Evolutionary conservation across 2,329 filamentous ascomycete genomes (phyloP).

Genomic region (Talaromyces funiculosus): DNA sequence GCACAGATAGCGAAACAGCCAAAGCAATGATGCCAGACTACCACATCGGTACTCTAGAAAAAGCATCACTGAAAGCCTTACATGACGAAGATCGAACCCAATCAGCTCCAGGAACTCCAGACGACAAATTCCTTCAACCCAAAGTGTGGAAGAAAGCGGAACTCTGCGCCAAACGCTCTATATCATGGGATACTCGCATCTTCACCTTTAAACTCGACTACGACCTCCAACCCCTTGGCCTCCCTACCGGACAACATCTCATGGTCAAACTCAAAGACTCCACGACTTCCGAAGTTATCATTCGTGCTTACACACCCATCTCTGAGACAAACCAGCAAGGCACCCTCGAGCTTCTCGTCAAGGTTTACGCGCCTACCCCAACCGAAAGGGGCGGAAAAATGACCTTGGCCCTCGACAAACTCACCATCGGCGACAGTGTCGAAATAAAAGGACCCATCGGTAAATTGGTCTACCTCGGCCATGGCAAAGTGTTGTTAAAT

Average conservation of each 20-base stretch:
- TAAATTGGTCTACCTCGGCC: constrained; percentile 72
- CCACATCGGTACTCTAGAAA: constrained; percentile 73
- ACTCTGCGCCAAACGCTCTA: constrained; percentile 60
- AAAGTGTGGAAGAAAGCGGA: constrained; percentile 68
- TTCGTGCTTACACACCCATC: constrained; percentile 81
- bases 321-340: constrained; percentile 60
- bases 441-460: constrained; percentile 87
- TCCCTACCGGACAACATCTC: constrained; percentile 80
- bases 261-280: constrained; percentile 71
- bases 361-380: constrained; percentile 65
- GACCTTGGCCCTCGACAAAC: constrained; percentile 69
- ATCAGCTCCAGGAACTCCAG: constrained; percentile 38
- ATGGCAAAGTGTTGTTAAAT: constrained; percentile 58
- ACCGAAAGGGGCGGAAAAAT: constrained; percentile 65
- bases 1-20: constrained; percentile 79
- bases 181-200: constrained; percentile 74
- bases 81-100: constrained; percentile 41
- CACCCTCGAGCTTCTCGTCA: constrained; percentile 68
- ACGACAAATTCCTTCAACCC: constrained; percentile 61
- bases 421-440: constrained; percentile 66
- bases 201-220: constrained; percentile 78
- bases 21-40: constrained; percentile 84
- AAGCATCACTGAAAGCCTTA: constrained; percentile 52
- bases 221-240: constrained; percentile 61
- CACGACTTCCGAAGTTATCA: constrained; percentile 59